Percentiles rank a stretch among this genome's conserved stretches.
Evolutionary conservation across 805 yeast genomes (phyloP).

Genomic region (Sungouiozyma ichnusensis): DNA sequence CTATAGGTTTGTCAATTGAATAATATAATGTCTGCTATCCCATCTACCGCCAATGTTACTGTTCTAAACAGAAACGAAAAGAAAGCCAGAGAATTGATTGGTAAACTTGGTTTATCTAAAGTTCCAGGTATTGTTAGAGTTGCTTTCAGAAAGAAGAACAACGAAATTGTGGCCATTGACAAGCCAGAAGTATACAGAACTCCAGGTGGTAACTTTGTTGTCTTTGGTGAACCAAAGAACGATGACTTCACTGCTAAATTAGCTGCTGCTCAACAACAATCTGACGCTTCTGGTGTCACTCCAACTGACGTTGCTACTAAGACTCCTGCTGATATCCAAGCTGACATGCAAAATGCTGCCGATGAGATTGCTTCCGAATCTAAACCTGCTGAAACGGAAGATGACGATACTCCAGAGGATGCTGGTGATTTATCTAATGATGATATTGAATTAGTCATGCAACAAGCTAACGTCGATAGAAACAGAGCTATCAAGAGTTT

Average conservation of each 20-base stretch:
- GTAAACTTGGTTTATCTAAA: conserved; percentile 81
- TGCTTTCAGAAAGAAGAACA: conserved; percentile 87
- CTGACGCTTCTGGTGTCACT: conserved; percentile 37
- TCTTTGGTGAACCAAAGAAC: conserved; percentile 95
- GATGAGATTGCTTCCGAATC: conserved; percentile 34
- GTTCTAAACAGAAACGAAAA: conserved; percentile 84
- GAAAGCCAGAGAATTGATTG: conserved; percentile 86
- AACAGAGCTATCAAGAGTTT: conserved; percentile 87
- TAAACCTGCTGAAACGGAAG: conserved; percentile 28
- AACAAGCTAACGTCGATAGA: conserved; percentile 85
- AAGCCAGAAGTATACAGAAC: conserved; percentile 92
- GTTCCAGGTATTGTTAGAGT: conserved; percentile 91
- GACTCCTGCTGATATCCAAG: conserved; percentile 71
- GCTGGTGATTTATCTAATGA: conserved; percentile 73
- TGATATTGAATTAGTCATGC: conserved; percentile 77
- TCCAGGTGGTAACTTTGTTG: conserved; percentile 86
- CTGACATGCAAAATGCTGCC: conserved; percentile 67
- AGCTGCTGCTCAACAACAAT: conserved; percentile 66
- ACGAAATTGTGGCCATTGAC: conserved; percentile 84
- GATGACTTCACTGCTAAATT: conserved; percentile 87
- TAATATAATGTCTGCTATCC: conserved; percentile 20
- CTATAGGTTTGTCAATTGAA: conserved; percentile 4
- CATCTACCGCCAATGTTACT: conserved; percentile 32
- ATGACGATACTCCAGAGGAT: conserved; percentile 56
- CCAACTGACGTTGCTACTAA: conserved; percentile 42